These are phyloP conservation scores for Mortierella alpina DNA, from an alignment of 192 early-diverging fungal genomes.

Conservation along the genomic window DNA sequence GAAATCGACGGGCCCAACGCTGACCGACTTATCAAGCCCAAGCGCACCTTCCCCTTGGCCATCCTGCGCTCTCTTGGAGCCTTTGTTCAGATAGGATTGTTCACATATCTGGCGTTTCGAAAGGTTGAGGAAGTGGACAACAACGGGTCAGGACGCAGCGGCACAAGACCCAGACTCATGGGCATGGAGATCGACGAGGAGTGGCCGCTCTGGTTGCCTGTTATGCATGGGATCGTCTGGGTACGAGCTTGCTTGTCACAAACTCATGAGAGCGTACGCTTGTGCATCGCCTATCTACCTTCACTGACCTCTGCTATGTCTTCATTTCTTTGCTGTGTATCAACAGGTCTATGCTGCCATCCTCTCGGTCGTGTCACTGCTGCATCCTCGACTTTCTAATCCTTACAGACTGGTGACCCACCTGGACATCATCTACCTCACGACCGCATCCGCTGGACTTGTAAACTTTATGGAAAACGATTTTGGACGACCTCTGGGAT, in stretches of 20 bases:
- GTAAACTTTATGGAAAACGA: slow-evolving; percentile 27
- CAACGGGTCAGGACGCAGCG: neutral
- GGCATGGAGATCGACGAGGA: slow-evolving; percentile 22
- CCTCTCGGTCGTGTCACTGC: slow-evolving; percentile 44
- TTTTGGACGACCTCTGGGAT: slow-evolving; percentile 46
- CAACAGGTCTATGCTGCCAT: slow-evolving; percentile 41
- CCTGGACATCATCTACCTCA: slow-evolving; percentile 49
- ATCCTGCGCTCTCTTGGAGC: slow-evolving; percentile 45
- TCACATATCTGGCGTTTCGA: slow-evolving; percentile 20
- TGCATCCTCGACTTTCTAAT: slow-evolving; percentile 46
- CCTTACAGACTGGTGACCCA: slow-evolving; percentile 40
- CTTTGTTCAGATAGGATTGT: slow-evolving; percentile 35
- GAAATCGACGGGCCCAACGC: slow-evolving; percentile 16
- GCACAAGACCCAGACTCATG: neutral
- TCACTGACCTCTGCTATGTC: neutral
- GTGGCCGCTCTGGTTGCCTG: slow-evolving; percentile 50
- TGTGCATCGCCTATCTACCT: neutral
- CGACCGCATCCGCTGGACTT: slow-evolving; percentile 34
- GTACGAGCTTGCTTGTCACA: slow-evolving; percentile 2
- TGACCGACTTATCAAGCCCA: slow-evolving; percentile 40
- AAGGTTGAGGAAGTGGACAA: slow-evolving; percentile 20
- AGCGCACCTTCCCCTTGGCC: slow-evolving; percentile 33
- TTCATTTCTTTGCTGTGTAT: neutral
- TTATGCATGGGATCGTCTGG: slow-evolving; percentile 54
- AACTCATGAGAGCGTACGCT: neutral